Conservation (phyloP, 176 grass and related monocot species). For the Triticum dicoccoides region DNA sequence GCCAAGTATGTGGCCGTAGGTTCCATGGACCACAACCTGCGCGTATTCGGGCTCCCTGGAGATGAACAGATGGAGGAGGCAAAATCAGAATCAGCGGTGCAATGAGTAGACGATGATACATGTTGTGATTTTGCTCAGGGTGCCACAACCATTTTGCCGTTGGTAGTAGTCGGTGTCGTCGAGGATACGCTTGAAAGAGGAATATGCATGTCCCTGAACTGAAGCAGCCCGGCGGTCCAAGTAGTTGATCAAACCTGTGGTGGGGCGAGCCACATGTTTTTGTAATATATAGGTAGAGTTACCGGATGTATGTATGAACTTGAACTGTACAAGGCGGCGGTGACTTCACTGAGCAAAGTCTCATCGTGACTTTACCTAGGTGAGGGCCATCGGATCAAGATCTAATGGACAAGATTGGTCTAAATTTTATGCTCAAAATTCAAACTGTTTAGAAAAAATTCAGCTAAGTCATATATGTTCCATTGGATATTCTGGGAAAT, state of each 20-base stretch:
- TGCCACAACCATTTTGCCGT: background rate
- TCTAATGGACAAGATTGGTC: too few species aligned
- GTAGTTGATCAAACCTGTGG: background rate
- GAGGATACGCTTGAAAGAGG: background rate
- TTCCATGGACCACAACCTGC: conserved; percentile 95
- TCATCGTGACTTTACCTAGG: too few species aligned
- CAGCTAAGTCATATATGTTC: too few species aligned
- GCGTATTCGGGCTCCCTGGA: conserved; percentile 86
- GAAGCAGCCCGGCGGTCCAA: background rate
- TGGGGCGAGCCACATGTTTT: background rate
- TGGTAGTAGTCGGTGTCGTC: background rate
- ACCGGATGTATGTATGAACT: too few species aligned
- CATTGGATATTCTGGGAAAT: too few species aligned
- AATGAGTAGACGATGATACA: conserved; percentile 12
- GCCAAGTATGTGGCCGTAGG: conserved; percentile 77
- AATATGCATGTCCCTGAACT: too few species aligned
- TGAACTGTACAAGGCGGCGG: too few species aligned
- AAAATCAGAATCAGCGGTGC: conserved; percentile 4
- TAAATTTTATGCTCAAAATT: too few species aligned
- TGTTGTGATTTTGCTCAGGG: background rate
- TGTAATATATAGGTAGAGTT: background rate
- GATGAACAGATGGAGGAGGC: conserved; percentile 53
- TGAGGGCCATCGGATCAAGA: too few species aligned
- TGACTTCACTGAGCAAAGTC: too few species aligned
- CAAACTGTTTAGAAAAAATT: too few species aligned